These are phyloP conservation scores for Exsudoporus frostii DNA, from an alignment of 768 basidiomycete species.

Conservation along the genomic window DNA sequence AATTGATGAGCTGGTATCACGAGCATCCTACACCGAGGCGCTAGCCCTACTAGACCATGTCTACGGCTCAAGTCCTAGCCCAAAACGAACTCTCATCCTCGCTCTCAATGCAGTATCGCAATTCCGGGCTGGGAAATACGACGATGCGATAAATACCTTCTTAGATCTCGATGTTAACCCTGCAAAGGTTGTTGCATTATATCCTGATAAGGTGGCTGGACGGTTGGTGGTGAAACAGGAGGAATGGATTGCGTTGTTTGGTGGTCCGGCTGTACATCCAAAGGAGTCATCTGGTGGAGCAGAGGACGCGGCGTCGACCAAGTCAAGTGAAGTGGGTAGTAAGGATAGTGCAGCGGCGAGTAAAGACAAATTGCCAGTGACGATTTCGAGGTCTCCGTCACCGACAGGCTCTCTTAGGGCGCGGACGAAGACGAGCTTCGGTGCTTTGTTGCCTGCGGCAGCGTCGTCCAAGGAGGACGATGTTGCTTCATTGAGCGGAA, in stretches of 20 bases:
- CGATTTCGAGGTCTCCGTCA: constrained; percentile 31
- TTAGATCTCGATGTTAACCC: constrained; percentile 88
- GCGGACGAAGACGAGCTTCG: constrained; percentile 54
- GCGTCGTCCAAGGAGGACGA: constrained; percentile 58
- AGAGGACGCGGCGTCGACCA: constrained; percentile 29
- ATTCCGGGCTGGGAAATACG: constrained; percentile 67
- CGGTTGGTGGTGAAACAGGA: constrained; percentile 66
- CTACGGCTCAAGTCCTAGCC: constrained; percentile 7
- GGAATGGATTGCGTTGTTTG: constrained; percentile 79
- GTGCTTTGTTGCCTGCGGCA: constrained; percentile 39
- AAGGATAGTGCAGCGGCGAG: constrained; percentile 19
- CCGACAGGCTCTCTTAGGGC: constrained; percentile 44
- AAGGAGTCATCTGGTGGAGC: constrained; percentile 10
- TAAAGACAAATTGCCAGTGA: constrained; percentile 18
- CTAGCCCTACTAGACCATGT: constrained; percentile 66
- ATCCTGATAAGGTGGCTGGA: constrained; percentile 78
- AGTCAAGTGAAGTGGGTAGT: constrained; percentile 25
- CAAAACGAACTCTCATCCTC: constrained; percentile 54
- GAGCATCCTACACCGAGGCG: constrained; percentile 71
- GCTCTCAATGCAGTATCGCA: constrained; percentile 76
- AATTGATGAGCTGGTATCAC: constrained; percentile 76
- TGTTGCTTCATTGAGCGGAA: constrained; percentile 47
- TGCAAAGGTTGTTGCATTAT: constrained; percentile 88
- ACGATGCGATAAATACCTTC: constrained; percentile 82
- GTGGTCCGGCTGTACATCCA: constrained; percentile 50